phyloP scores from a whole-genome alignment of 2,329 filamentous ascomycete genomes.

The Cercospora brassicicola region DNA sequence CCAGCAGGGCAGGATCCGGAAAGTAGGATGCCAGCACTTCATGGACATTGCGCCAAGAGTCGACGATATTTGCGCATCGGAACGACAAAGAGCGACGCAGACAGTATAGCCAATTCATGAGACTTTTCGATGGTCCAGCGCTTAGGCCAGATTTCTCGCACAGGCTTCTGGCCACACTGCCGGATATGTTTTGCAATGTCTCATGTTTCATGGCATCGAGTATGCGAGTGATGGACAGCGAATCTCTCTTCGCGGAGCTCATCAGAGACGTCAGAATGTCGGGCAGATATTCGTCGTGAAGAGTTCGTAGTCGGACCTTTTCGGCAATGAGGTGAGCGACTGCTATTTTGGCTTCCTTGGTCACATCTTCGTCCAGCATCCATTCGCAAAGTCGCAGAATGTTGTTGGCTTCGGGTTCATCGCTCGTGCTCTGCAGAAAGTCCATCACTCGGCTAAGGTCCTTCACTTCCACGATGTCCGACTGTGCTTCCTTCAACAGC shows the following conservation, averaged over 20 bases:
- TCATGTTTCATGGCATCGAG: slow-evolving; percentile 16
- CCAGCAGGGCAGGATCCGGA: slow-evolving; percentile 1
- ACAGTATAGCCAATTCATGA: slow-evolving; percentile 15
- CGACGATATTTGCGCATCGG: background rate
- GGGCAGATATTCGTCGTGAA: slow-evolving; percentile 15
- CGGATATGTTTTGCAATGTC: background rate
- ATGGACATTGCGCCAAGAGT: slow-evolving; percentile 12
- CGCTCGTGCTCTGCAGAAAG: slow-evolving; percentile 27
- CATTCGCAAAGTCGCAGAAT: slow-evolving; percentile 26
- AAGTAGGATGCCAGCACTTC: slow-evolving; percentile 13
- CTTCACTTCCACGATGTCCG: background rate
- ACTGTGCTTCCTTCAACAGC: slow-evolving; percentile 18
- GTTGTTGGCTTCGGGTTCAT: slow-evolving; percentile 33
- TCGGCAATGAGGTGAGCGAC: slow-evolving; percentile 18
- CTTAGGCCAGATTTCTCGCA: background rate
- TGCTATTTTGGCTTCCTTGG: background rate
- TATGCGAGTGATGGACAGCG: slow-evolving; percentile 4
- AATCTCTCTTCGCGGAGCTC: background rate
- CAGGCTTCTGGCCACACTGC: background rate
- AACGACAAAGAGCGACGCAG: background rate
- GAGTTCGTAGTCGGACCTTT: slow-evolving; percentile 27
- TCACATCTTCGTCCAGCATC: slow-evolving; percentile 15
- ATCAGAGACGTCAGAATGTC: slow-evolving; percentile 10
- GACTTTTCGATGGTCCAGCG: background rate
- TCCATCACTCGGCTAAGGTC: slow-evolving; percentile 20